Percentiles rank a stretch among this genome's conserved stretches.
Evolutionary conservation across 306 rosid species (phyloP).

Genomic region (Prunus mume): DNA sequence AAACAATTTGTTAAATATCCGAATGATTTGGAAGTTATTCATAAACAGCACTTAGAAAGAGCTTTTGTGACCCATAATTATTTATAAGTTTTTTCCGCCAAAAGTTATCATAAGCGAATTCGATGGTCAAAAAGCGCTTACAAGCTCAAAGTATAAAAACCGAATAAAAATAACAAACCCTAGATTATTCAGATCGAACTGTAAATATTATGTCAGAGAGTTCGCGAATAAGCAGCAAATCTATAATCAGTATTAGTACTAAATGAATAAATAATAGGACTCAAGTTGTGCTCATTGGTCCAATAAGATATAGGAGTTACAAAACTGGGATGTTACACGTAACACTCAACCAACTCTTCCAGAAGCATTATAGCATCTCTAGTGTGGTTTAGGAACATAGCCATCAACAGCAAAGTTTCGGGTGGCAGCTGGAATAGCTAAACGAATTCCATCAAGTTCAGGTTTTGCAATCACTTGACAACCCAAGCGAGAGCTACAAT

Average conservation of each 20-base stretch:
- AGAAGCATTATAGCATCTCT: slow-evolving; percentile 9
- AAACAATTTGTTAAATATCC: too few species aligned
- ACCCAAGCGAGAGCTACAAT: slow-evolving; percentile 85
- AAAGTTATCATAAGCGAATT: too few species aligned
- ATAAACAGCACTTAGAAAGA: too few species aligned
- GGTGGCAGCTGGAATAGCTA: slow-evolving; percentile 87
- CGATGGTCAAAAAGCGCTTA: too few species aligned
- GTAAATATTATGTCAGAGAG: background rate
- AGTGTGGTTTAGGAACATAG: slow-evolving; percentile 83
- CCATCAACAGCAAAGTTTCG: slow-evolving; percentile 94
- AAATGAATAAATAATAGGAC: background rate
- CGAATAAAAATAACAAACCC: too few species aligned
- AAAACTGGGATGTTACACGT: slow-evolving; percentile 33
- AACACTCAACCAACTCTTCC: slow-evolving; percentile 15
- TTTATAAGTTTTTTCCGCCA: too few species aligned
- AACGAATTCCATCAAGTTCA: slow-evolving; percentile 75
- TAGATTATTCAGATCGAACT: too few species aligned
- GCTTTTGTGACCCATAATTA: too few species aligned
- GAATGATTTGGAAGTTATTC: too few species aligned
- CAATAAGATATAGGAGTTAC: slow-evolving; percentile 22
- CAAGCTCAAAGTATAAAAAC: too few species aligned
- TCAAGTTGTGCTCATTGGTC: slow-evolving; percentile 17
- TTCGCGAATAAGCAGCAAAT: background rate
- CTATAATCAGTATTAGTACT: too few species aligned
- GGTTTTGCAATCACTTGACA: slow-evolving; percentile 90